A percentile compares a stretch with the other conserved stretches of the same genome.
These are phyloP conservation scores for Urochloa ruziziensis DNA, from an alignment of 176 grass and related monocot species.

Conservation along the genomic window DNA sequence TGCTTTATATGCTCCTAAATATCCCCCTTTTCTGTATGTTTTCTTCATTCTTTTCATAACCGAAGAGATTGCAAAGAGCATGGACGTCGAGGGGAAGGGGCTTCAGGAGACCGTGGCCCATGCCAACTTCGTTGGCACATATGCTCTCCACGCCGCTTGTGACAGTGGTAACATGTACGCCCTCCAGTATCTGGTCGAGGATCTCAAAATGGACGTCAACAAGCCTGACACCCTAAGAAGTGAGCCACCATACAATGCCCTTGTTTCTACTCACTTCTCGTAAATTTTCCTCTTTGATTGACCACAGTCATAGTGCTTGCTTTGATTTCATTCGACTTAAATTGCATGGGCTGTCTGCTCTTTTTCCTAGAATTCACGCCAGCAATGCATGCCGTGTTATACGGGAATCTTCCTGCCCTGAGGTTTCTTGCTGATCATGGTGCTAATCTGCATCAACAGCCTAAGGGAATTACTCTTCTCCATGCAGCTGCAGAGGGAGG, in stretches of 20 bases:
- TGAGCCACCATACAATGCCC: background rate
- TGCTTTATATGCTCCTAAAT: background rate
- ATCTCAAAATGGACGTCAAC: conserved; percentile 11
- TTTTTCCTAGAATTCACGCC: conserved; percentile 17
- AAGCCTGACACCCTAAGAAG: background rate
- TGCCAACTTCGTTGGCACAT: conserved; percentile 2
- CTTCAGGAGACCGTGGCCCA: conserved; percentile 13
- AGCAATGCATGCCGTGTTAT: background rate
- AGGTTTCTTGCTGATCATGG: conserved; percentile 31
- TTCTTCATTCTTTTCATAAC: background rate
- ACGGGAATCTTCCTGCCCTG: conserved; percentile 30
- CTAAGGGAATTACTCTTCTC: background rate
- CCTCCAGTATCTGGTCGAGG: conserved; percentile 18
- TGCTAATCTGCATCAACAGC: background rate
- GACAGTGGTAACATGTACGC: background rate
- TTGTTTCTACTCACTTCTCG: background rate
- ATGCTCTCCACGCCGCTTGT: background rate
- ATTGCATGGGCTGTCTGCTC: background rate
- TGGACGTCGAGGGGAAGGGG: conserved; percentile 19
- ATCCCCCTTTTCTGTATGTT: background rate
- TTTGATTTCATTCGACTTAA: background rate
- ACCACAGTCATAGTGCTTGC: background rate
- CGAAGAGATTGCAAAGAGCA: conserved; percentile 24
- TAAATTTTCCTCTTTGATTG: background rate
- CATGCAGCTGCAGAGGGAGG: conserved; percentile 15